These are phyloP conservation scores for Sphagnum tenellum DNA, from an alignment of 225 moss, liverwort and hornwort species.

Conservation along the genomic window DNA sequence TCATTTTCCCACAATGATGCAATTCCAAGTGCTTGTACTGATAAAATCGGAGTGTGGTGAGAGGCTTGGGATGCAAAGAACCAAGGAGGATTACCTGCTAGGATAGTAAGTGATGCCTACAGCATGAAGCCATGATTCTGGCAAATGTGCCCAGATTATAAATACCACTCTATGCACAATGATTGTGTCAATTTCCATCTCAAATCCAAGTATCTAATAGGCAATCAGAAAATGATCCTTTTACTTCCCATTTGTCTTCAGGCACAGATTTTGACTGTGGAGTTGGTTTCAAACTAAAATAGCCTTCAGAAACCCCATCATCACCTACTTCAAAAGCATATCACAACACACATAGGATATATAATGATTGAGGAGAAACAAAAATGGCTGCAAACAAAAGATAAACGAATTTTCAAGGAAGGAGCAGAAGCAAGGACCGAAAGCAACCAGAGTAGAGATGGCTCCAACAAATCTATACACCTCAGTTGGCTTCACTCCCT, in stretches of 20 bases:
- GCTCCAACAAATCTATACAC: constrained; percentile 95
- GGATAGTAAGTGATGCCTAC: constrained; percentile 94
- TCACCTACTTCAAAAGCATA: no score
- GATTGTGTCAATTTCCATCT: constrained; percentile 2
- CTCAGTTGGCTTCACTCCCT: constrained; percentile 86
- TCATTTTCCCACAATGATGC: neutral
- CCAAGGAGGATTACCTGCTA: constrained; percentile 30
- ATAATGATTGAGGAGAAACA: no score
- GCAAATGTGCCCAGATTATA: constrained; percentile 82
- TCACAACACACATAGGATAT: no score
- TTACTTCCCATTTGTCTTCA: no score
- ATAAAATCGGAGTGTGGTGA: neutral
- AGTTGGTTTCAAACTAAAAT: no score
- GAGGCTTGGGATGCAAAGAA: neutral
- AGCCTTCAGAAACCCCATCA: no score
- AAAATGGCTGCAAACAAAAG: no score
- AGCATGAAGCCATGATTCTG: constrained; percentile 78
- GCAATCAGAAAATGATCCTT: no score
- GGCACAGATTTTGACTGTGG: no score
- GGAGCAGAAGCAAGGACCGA: constrained; percentile 14
- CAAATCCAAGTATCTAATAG: neutral
- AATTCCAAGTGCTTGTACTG: neutral
- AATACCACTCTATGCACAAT: constrained; percentile 41
- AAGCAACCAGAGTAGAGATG: constrained; percentile 69
- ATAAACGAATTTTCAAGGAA: neutral